phyloP scores from a whole-genome alignment of 768 basidiomycete species.

The Amanita rimosa region DNA sequence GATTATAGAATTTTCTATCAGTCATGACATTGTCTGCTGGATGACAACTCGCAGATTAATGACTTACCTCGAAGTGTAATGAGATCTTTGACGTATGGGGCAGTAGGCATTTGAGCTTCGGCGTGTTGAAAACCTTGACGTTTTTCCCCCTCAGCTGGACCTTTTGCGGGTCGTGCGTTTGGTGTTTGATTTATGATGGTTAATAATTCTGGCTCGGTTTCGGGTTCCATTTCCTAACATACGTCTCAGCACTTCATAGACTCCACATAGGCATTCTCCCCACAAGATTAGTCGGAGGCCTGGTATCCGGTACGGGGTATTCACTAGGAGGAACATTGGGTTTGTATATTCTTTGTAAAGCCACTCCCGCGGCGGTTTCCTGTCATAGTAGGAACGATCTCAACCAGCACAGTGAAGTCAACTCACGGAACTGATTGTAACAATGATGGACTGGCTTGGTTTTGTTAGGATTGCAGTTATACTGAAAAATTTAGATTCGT shows the following conservation, averaged over 20 bases:
- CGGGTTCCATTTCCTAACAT: slow-evolving; percentile 50
- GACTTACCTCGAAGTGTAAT: slow-evolving; percentile 17
- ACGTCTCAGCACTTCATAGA: not conserved
- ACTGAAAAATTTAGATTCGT: slow-evolving; percentile 45
- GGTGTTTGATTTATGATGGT: not conserved
- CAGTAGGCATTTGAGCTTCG: not conserved
- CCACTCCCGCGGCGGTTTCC: slow-evolving; percentile 69
- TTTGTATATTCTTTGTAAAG: slow-evolving; percentile 39
- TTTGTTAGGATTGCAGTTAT: slow-evolving; percentile 52
- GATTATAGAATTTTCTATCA: slow-evolving; percentile 2
- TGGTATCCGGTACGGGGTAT: slow-evolving; percentile 63
- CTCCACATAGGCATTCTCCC: not conserved
- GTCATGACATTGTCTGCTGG: not conserved
- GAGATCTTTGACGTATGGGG: slow-evolving; percentile 20
- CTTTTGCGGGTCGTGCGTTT: not conserved
- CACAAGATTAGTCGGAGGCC: slow-evolving; percentile 35
- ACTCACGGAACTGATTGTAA: slow-evolving; percentile 53
- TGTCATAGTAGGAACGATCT: slow-evolving; percentile 18
- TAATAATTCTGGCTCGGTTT: slow-evolving; percentile 17
- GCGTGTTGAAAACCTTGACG: not conserved
- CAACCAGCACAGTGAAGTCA: not conserved
- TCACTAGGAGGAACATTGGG: slow-evolving; percentile 40
- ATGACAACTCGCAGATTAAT: not conserved
- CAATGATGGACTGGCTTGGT: slow-evolving; percentile 60
- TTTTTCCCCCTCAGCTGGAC: no score